A percentile compares a stretch with the other conserved stretches of the same genome.
Evolutionary conservation across 2,329 filamentous ascomycete species (phyloP).

Genomic region (Chaetomiaceae sp.): DNA sequence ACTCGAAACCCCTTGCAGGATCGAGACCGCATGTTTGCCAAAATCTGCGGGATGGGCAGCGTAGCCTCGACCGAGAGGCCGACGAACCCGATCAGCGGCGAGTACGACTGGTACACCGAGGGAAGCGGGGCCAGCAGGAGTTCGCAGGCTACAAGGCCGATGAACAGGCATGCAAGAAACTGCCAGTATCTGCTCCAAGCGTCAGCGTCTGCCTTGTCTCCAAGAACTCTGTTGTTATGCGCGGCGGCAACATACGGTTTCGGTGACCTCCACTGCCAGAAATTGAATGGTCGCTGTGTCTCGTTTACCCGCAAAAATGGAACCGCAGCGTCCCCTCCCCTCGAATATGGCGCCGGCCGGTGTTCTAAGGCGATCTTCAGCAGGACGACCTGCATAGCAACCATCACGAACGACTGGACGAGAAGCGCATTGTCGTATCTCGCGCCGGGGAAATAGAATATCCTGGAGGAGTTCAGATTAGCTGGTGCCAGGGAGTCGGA

Average conservation of each 20-base stretch:
- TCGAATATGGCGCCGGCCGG: constrained; percentile 55
- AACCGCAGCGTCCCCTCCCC: constrained; percentile 54
- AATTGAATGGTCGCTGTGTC: constrained; percentile 63
- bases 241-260: constrained; percentile 51
- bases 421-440: constrained; percentile 61
- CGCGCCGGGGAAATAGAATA: constrained; percentile 67
- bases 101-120: constrained; percentile 60
- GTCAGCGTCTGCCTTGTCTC: constrained; percentile 24
- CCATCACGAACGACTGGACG: constrained; percentile 62
- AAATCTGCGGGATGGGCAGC: constrained; percentile 75
- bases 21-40: constrained; percentile 62
- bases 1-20: constrained; percentile 75
- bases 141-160: constrained; percentile 58
- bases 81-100: constrained; percentile 64
- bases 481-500: background rate
- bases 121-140: constrained; percentile 59
- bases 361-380: constrained; percentile 66
- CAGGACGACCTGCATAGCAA: constrained; percentile 57
- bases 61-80: constrained; percentile 75
- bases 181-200: constrained; percentile 63
- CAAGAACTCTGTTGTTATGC: background rate
- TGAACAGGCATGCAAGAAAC: constrained; percentile 65
- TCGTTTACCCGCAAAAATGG: constrained; percentile 58
- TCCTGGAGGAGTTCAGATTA: constrained; percentile 38
- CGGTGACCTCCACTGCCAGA: constrained; percentile 76